phyloP scores from a whole-genome alignment of 2,329 filamentous ascomycete genomes.

The Fusarium pseudonygamai region DNA sequence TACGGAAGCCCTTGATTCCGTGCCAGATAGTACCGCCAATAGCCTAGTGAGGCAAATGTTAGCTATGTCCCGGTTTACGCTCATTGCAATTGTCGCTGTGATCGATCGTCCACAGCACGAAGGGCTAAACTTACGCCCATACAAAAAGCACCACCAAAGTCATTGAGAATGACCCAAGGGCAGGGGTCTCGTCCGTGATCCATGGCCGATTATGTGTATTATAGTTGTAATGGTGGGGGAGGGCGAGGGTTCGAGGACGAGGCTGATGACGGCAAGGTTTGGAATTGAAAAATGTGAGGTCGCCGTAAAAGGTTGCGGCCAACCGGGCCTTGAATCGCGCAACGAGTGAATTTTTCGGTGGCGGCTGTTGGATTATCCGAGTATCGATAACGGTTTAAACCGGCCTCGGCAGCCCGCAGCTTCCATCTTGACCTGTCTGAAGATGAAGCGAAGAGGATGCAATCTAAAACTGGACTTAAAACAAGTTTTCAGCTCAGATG shows the following conservation, averaged over 20 bases:
- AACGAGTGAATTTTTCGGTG: conserved; percentile 25
- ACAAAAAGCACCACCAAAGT: conserved; percentile 95
- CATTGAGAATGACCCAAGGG: conserved; percentile 94
- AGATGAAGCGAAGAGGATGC: background rate
- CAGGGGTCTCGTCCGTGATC: conserved; percentile 98
- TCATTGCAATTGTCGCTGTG: conserved; percentile 7
- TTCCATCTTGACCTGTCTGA: background rate
- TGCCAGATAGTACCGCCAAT: conserved; percentile 92
- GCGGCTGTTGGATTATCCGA: conserved; percentile 23
- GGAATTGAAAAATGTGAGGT: conserved; percentile 37
- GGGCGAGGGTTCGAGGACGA: conserved; percentile 10
- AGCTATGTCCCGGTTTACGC: conserved; percentile 6
- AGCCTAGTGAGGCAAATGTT: conserved; percentile 57
- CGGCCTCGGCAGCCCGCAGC: conserved; percentile 25
- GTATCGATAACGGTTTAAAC: conserved; percentile 1
- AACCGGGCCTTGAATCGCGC: conserved; percentile 22
- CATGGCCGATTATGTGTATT: conserved; percentile 59
- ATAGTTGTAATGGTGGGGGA: background rate
- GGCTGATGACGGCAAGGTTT: conserved; percentile 20
- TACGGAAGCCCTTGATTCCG: conserved; percentile 93
- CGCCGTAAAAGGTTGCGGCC: conserved; percentile 32
- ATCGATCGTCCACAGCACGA: background rate
- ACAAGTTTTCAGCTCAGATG: background rate
- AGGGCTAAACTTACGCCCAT: conserved; percentile 79
- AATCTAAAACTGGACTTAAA: background rate